phyloP scores from a whole-genome alignment of 2,329 filamentous ascomycete species.

The Rhinocladiella similis region DNA sequence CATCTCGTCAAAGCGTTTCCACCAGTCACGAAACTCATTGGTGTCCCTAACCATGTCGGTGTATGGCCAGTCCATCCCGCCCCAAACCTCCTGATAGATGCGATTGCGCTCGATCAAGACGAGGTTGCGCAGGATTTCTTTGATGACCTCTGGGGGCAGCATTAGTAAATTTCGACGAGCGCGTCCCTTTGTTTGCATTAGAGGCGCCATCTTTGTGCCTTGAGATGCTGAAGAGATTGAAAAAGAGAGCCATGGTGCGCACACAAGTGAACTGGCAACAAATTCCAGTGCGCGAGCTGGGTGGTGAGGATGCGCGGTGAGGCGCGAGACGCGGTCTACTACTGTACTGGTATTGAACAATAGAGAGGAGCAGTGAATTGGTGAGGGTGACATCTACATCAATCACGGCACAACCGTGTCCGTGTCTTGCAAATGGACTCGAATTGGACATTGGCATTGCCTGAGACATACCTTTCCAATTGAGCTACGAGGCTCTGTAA shows the following conservation, averaged over 20 bases:
- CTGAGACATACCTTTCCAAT: no score
- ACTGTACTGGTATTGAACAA: background rate
- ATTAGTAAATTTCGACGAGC: background rate
- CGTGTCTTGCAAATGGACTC: no score
- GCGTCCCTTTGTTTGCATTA: no score
- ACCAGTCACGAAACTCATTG: background rate
- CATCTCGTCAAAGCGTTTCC: background rate
- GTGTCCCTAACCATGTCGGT: background rate
- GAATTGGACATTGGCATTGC: no score
- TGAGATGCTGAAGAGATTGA: background rate
- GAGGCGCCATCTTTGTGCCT: no score
- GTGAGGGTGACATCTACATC: background rate
- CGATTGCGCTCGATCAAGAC: background rate
- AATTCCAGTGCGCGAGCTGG: no score
- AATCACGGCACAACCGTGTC: background rate
- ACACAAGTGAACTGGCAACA: no score
- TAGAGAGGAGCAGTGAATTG: no score
- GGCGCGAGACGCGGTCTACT: background rate
- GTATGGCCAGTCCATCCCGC: background rate
- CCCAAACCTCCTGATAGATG: background rate
- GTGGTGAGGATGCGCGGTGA: no score
- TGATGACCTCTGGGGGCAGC: background rate
- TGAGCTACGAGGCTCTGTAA: no score
- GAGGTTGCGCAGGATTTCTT: background rate
- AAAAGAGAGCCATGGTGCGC: no score